Base-by-base conservation (phyloP, 352 stramenopile species). In the Pythium apleroticum region DNA sequence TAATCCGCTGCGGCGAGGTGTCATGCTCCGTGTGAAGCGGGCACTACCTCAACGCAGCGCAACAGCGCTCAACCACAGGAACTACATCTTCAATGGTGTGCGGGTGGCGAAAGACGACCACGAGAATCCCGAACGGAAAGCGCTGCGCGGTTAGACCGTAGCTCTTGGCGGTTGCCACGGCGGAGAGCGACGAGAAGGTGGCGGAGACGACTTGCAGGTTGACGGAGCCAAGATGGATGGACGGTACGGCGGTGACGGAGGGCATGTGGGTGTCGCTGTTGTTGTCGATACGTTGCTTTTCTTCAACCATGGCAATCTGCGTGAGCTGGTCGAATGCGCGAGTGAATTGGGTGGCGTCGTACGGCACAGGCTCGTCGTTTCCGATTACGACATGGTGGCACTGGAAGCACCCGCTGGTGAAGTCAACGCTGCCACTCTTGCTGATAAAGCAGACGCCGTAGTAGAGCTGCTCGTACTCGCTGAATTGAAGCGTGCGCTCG, bases 371-470 rank as follows among this genome's bases (percentile, higher is more conserved):
- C 20, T 49, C 15, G 1, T 27, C 35, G 31, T 52, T 52, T 20
- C 41, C 63, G 19, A 65, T 43, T 35, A 56, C 12, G 41, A 70
- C 50, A 19, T 70, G 20, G 49, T 60, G 56, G 48, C 28, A n/a
- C 19, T 17, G 60, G 64, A 90, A 88, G 70, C 78, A 84, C 33
- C 80, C 81, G 35, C 79, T 63, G 19, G 57, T 45, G 48, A 76
- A 88, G 62, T 80, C 76, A 24, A 86, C 39, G 27, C 58, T 52
- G 24, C 69, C 77, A 17, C 66, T 63, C 30, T 66, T 66, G 20
- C 65, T 72, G 46, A 89, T 59, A 59, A 86, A 71, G 57, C 75
- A 82, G 35, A 85, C 64, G 31, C 78, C 81, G 54, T 82, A 63
- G 69, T 85, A 88, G 22, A 88, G 60, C 37, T 77, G 61, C 39